A percentile compares a stretch with the other conserved stretches of the same genome.
Evolutionary conservation across 2,329 filamentous ascomycete genomes (phyloP).

Genomic region (Dothiorella sarmentorum): DNA sequence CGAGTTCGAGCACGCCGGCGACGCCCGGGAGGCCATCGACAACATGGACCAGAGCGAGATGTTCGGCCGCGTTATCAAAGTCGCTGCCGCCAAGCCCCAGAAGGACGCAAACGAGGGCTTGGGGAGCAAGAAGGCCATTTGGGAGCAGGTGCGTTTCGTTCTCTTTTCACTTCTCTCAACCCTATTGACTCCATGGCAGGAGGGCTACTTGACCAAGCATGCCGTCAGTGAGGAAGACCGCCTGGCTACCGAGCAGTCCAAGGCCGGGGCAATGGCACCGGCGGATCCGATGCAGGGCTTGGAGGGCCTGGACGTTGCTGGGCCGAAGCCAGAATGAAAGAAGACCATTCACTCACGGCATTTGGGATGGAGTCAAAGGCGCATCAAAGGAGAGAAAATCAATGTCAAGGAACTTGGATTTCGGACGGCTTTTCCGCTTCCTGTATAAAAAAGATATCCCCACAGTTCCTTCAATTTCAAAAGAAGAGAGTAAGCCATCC

Average conservation of each 20-base stretch:
- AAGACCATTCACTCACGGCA: conserved; percentile 8
- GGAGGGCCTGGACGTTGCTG: conserved; percentile 89
- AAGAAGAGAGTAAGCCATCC: not conserved
- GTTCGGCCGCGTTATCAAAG: conserved; percentile 87
- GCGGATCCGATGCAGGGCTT: conserved; percentile 94
- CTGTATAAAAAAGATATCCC: conserved; percentile 18
- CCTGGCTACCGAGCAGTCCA: conserved; percentile 55
- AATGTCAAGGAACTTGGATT: conserved; percentile 15
- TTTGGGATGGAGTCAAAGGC: conserved; percentile 21
- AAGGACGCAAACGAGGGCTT: conserved; percentile 85
- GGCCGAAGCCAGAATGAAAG: conserved; percentile 71
- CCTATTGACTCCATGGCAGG: conserved; percentile 52
- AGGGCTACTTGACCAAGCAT: conserved; percentile 88
- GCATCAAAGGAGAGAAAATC: conserved; percentile 11
- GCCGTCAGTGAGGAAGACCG: conserved; percentile 79
- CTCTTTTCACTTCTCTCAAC: not conserved
- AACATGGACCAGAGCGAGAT: conserved; percentile 99
- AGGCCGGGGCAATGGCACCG: conserved; percentile 51
- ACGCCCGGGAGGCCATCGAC: conserved; percentile 93
- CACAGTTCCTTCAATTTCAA: conserved; percentile 19
- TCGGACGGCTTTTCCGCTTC: conserved; percentile 17
- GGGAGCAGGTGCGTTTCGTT: conserved; percentile 78
- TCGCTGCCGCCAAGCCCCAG: conserved; percentile 85
- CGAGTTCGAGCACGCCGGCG: conserved; percentile 80
- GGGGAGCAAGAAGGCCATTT: conserved; percentile 89